Percentiles rank a stretch among this genome's conserved stretches.
Evolutionary conservation across 495 filamentous ascomycete species (phyloP).

Genomic region (Penicillium chermesinum): DNA sequence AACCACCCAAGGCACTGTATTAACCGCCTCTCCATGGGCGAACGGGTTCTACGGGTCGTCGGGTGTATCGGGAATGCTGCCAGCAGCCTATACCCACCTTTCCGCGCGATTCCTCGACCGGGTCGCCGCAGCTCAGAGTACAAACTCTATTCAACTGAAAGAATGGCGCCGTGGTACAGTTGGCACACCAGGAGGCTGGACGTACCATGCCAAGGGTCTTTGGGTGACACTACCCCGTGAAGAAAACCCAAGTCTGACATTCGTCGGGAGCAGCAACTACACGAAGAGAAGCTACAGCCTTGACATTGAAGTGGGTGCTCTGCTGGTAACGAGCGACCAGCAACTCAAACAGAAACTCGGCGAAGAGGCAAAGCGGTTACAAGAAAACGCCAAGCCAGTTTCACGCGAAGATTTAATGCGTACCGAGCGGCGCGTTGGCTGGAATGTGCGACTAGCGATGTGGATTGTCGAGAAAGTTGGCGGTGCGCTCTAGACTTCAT

Average conservation of each 20-base stretch:
- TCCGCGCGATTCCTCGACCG: slow-evolving; percentile 73
- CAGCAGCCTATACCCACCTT: slow-evolving; percentile 85
- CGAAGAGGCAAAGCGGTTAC: slow-evolving; percentile 73
- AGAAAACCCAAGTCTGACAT: slow-evolving; percentile 63
- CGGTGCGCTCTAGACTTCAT: slow-evolving; percentile 50
- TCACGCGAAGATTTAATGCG: slow-evolving; percentile 70
- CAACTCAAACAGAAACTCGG: slow-evolving; percentile 65
- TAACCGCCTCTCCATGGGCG: slow-evolving; percentile 90
- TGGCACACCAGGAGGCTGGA: slow-evolving; percentile 79
- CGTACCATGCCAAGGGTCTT: slow-evolving; percentile 95
- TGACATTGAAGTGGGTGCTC: slow-evolving; percentile 79
- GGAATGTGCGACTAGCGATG: slow-evolving; percentile 85
- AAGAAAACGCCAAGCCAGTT: slow-evolving; percentile 61
- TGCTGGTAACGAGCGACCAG: slow-evolving; percentile 78
- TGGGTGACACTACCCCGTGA: slow-evolving; percentile 73
- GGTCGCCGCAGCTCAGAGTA: slow-evolving; percentile 53
- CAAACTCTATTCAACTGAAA: slow-evolving; percentile 64
- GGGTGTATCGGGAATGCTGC: slow-evolving; percentile 84
- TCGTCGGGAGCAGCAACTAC: slow-evolving; percentile 93
- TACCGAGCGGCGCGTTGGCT: slow-evolving; percentile 74
- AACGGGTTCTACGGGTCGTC: slow-evolving; percentile 93
- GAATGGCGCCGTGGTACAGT: slow-evolving; percentile 88
- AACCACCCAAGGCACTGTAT: slow-evolving; percentile 65
- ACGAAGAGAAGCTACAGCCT: slow-evolving; percentile 88
- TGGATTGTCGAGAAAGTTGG: slow-evolving; percentile 76